Conservation (phyloP, 495 filamentous ascomycete genomes). For the Xylaria venustula region DNA sequence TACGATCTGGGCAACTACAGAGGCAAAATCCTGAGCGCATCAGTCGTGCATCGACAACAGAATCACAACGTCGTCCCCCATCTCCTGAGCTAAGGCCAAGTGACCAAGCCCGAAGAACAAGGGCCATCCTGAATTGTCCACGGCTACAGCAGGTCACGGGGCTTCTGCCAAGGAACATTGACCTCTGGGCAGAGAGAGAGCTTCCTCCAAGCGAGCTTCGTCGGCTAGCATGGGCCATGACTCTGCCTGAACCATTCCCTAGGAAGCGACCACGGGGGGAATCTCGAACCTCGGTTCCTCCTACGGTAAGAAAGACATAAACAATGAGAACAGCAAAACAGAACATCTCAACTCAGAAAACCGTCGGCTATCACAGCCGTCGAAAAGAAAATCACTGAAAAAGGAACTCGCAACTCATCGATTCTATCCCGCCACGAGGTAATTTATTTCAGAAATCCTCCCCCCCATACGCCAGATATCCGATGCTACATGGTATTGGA, state of each 20-base stretch:
- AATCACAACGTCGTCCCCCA: not conserved
- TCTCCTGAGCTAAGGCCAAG: not conserved
- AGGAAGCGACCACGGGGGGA: not conserved
- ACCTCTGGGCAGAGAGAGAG: not conserved
- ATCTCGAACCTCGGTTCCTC: not conserved
- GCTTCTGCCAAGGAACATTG: conserved; percentile 10
- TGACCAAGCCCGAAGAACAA: not conserved
- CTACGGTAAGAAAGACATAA: not conserved
- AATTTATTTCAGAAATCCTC: not conserved
- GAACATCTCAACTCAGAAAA: not conserved
- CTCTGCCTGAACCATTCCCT: not conserved
- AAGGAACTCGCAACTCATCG: not conserved
- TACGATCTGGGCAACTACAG: not conserved
- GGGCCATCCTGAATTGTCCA: conserved; percentile 13
- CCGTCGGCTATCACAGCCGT: not conserved
- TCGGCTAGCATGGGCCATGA: conserved; percentile 4
- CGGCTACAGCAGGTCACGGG: conserved; percentile 25
- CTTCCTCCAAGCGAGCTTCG: not conserved
- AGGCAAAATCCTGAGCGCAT: not conserved
- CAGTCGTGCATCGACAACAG: not conserved
- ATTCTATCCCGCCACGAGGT: conserved; percentile 2
- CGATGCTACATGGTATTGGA: not conserved
- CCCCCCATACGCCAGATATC: not conserved
- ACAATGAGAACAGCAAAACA: not conserved
- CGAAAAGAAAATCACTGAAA: not conserved